These are phyloP conservation scores for Handroanthus guayacan DNA, from an alignment of 257 asterid genomes.

Conservation along the genomic window DNA sequence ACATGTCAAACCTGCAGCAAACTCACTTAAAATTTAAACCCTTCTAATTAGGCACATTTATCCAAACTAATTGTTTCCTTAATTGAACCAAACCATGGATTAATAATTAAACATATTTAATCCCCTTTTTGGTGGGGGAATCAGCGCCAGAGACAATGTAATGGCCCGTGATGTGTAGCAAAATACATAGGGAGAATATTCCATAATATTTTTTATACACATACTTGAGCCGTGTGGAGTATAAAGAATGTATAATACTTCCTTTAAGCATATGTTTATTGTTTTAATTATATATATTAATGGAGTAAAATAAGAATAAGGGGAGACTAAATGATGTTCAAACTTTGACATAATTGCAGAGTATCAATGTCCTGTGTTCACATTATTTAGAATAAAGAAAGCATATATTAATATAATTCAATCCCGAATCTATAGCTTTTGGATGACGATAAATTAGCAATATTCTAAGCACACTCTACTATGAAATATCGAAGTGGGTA, in stretches of 20 bases:
- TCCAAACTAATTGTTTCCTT: constrained; percentile 49
- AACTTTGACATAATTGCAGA: constrained; percentile 18
- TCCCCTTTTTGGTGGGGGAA: constrained; percentile 44
- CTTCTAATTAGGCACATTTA: constrained; percentile 30
- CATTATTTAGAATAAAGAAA: constrained; percentile 15
- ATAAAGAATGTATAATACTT: not conserved
- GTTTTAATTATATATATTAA: constrained; percentile 17
- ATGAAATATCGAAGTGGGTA: not conserved
- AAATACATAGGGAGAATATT: constrained; percentile 41
- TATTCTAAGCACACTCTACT: not conserved
- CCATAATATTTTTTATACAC: constrained; percentile 18
- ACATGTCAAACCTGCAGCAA: constrained; percentile 53
- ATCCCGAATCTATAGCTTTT: not conserved
- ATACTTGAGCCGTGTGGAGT: not conserved
- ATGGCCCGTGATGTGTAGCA: constrained; percentile 28
- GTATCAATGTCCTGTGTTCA: constrained; percentile 25
- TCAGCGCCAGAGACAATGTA: constrained; percentile 39
- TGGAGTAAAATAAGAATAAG: not conserved
- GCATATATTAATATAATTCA: not conserved
- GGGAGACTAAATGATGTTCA: not conserved
- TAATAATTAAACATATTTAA: constrained; percentile 29
- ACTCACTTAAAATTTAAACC: constrained; percentile 25
- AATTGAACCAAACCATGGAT: constrained; percentile 37
- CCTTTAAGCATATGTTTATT: constrained; percentile 11
- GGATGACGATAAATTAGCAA: constrained; percentile 8